phyloP scores from a whole-genome alignment of 1,284 basidiomycete genomes.

The Xanthoconium separans region DNA sequence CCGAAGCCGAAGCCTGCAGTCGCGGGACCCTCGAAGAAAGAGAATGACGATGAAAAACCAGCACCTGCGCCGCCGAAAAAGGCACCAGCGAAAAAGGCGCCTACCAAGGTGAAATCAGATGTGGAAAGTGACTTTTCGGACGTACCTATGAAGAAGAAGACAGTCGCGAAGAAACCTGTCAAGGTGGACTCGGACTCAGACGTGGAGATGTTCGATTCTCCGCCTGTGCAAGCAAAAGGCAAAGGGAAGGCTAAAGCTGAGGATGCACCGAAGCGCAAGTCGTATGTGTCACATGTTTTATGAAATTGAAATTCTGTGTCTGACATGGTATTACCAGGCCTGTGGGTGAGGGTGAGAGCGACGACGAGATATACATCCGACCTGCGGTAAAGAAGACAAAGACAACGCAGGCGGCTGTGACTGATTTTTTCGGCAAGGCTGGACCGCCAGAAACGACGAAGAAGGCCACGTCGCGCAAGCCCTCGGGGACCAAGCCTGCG shows the following conservation, averaged over 20 bases:
- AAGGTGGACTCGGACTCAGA: constrained; percentile 42
- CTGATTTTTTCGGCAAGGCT: constrained; percentile 62
- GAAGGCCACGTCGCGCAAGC: constrained; percentile 41
- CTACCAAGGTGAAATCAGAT: constrained; percentile 34
- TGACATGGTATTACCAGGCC: constrained; percentile 28
- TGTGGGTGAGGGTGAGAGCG: constrained; percentile 42
- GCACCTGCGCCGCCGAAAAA: constrained; percentile 31
- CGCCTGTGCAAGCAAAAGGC: constrained; percentile 25
- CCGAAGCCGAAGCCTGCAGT: constrained; percentile 32
- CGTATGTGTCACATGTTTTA: constrained; percentile 36
- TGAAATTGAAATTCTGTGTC: neutral
- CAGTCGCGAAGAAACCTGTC: constrained; percentile 21
- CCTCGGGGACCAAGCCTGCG: constrained; percentile 48
- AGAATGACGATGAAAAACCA: constrained; percentile 34
- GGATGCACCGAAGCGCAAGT: constrained; percentile 52
- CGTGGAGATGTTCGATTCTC: constrained; percentile 34
- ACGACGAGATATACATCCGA: constrained; percentile 42
- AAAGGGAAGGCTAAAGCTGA: constrained; percentile 40
- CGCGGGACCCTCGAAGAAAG: constrained; percentile 33
- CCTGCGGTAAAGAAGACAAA: constrained; percentile 52
- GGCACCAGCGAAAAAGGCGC: constrained; percentile 29
- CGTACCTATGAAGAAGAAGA: constrained; percentile 20
- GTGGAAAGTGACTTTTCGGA: constrained; percentile 36
- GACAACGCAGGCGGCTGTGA: constrained; percentile 44
- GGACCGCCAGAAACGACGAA: constrained; percentile 35